phyloP scores from a whole-genome alignment of 148 eudicot genomes.

The Fagopyrum homotropicum region DNA sequence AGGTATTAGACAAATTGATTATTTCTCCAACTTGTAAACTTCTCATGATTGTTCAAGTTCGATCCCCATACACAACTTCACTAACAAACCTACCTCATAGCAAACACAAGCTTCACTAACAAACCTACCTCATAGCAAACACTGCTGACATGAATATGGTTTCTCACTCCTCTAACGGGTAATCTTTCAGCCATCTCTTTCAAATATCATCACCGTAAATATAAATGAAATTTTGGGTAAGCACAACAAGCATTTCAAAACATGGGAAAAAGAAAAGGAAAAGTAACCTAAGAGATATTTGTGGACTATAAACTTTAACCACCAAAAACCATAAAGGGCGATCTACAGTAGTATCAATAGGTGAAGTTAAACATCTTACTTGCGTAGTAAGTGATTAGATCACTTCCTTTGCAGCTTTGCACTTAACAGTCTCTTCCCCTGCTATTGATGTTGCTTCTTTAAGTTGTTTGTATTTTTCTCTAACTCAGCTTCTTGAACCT shows the following conservation, averaged over 20 bases:
- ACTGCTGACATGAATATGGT: slow-evolving; percentile 17
- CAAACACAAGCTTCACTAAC: too few relatives aligned
- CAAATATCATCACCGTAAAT: slow-evolving; percentile 22
- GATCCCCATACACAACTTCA: not conserved
- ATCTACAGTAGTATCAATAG: too few relatives aligned
- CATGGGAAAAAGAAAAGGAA: not conserved
- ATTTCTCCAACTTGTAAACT: not conserved
- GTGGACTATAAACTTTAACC: not conserved
- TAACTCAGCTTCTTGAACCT: slow-evolving; percentile 54
- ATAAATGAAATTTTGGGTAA: not conserved
- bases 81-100: not conserved
- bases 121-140: too few relatives aligned
- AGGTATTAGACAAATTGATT: not conserved
- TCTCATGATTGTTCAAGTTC: not conserved
- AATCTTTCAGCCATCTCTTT: slow-evolving; percentile 47
- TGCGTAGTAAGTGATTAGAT: slow-evolving; percentile 59
- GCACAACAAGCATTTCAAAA: not conserved
- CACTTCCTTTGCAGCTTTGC: slow-evolving; percentile 71
- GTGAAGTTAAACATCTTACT: slow-evolving; percentile 27
- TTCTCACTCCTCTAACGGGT: slow-evolving; percentile 31
- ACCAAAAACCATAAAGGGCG: not conserved
- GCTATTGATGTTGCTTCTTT: slow-evolving; percentile 48
- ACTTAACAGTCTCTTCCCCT: slow-evolving; percentile 51
- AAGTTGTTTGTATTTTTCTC: slow-evolving; percentile 50
- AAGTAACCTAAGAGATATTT: not conserved